Base-by-base conservation (phyloP, 306 rosid species). In the Cucurbita maxima region DNA sequence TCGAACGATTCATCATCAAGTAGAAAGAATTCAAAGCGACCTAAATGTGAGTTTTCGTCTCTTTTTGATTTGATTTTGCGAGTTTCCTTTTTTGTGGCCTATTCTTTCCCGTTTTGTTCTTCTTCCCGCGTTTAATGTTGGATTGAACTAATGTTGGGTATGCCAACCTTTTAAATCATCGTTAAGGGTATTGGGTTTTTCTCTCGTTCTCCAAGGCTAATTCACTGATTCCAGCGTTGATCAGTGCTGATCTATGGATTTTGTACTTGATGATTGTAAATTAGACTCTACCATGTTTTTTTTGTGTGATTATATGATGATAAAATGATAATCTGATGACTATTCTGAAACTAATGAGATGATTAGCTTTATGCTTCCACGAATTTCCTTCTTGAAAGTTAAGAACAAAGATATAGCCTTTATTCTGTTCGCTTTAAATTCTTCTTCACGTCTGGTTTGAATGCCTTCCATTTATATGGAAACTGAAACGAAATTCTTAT, bases 1-100 rank as follows among this genome's bases (percentile, higher is more conserved):
- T 93, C 98, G 76, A 74, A 86, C 74, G 98, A 90, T 83, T 22
- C 87, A 34, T 73, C 94, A 5, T 79, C 91, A 71, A n/a, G 88
- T 19, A 82, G 91, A 78, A 85, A 92, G 82, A 81, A 88, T 71
- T 82, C 95, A 54, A 94, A 94, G 86, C 86, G 97, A 55, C 98
- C 98, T 22, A 90, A 94, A 83, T 94, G 98, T 94, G 86, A 76
- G 64, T 70, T 59, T 40, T 52, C 76, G 62, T 74, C 2, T 13
- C 4, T 13, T 45, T 10, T 16, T 7, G 2, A 41, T 0, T 67
- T 22, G 58, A 8, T 34, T 77, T 71, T 67, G 30, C 62, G 22
- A 14, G 37, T 19, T n/a, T 81, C 54, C 71, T 51, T 11, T 58
- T 34, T 30, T 30, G 64, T 72, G 53, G 10, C n/a, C 37, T 52